Evolutionary conservation across 768 basidiomycete genomes (phyloP).

Genomic region (Xerocomus potaroensis): DNA sequence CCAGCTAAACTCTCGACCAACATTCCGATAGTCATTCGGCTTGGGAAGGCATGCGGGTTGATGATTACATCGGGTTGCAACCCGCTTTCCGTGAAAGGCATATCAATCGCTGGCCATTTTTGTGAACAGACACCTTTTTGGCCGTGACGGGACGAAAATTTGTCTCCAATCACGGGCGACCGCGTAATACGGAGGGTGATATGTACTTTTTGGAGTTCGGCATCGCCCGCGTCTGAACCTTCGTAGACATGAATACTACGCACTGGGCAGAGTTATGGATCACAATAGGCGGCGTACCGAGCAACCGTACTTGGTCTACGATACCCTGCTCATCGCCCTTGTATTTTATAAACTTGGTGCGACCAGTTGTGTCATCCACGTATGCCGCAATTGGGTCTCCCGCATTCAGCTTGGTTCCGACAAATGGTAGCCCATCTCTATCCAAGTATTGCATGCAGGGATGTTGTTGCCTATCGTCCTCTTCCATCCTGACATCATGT

Average conservation of each 20-base stretch:
- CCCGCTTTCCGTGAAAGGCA: slow-evolving; percentile 98
- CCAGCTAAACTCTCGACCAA: slow-evolving; percentile 99
- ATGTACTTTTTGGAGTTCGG: slow-evolving; percentile 88
- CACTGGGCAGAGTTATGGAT: neutral
- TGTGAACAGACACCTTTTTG: slow-evolving; percentile 99
- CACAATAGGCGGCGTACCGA: slow-evolving; percentile 47
- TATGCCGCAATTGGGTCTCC: slow-evolving; percentile 87
- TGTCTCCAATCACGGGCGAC: slow-evolving; percentile 96
- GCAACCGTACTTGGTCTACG: slow-evolving; percentile 85
- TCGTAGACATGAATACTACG: slow-evolving; percentile 1
- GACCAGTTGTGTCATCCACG: slow-evolving; percentile 76
- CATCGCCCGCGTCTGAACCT: slow-evolving; percentile 87
- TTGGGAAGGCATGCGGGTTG: slow-evolving; percentile 99
- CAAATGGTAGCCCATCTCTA: slow-evolving; percentile 76
- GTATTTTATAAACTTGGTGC: slow-evolving; percentile 87
- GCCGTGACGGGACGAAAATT: slow-evolving; percentile 98
- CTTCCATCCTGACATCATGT: slow-evolving; percentile 57
- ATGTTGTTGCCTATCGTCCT: slow-evolving; percentile 44
- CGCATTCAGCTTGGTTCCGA: slow-evolving; percentile 63
- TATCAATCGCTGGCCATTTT: slow-evolving; percentile 96
- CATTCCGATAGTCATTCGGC: slow-evolving; percentile 99
- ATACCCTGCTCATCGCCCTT: slow-evolving; percentile 93
- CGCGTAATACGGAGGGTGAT: slow-evolving; percentile 91
- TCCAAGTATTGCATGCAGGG: slow-evolving; percentile 56
- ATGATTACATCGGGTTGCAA: slow-evolving; percentile 99